A percentile compares a stretch with the other conserved stretches of the same genome.
Conservation (phyloP, 2,329 filamentous ascomycete genomes). For the Penicillium oxalicum region DNA sequence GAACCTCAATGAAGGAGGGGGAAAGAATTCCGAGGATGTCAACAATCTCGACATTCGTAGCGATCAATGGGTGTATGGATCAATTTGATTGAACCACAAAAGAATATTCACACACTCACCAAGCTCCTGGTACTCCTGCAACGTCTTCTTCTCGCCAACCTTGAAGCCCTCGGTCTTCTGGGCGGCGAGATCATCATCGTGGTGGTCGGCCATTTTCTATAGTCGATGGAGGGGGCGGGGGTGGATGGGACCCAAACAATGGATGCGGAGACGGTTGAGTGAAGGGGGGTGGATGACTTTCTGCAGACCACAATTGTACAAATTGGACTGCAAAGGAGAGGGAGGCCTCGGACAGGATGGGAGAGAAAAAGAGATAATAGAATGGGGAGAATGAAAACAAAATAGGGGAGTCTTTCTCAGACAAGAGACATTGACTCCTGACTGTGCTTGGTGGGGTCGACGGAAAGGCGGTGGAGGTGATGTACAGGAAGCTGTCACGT, state of each 20-base stretch:
- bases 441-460: constrained; percentile 19
- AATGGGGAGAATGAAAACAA: constrained; percentile 4
- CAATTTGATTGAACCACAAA: neutral
- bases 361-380: constrained; percentile 5
- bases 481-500: constrained; percentile 8
- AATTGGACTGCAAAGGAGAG: constrained; percentile 1
- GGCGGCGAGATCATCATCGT: constrained; percentile 75
- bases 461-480: constrained; percentile 27
- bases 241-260: constrained; percentile 6
- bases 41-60: too few relatives aligned
- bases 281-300: neutral
- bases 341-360: constrained; percentile 4
- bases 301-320: neutral
- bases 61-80: too few relatives aligned
- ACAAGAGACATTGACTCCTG: constrained; percentile 13
- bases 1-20: neutral
- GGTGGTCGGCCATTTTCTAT: constrained; percentile 58
- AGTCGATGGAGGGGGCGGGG: constrained; percentile 13
- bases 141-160: constrained; percentile 96
- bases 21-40: neutral
- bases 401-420: neutral
- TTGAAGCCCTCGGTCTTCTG: constrained; percentile 95
- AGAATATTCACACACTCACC: constrained; percentile 53
- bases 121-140: constrained; percentile 90
- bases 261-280: constrained; percentile 2